Evolutionary conservation across 1,139 yeast species (phyloP).

Genomic region (Lodderomyces parapsilosis): DNA sequence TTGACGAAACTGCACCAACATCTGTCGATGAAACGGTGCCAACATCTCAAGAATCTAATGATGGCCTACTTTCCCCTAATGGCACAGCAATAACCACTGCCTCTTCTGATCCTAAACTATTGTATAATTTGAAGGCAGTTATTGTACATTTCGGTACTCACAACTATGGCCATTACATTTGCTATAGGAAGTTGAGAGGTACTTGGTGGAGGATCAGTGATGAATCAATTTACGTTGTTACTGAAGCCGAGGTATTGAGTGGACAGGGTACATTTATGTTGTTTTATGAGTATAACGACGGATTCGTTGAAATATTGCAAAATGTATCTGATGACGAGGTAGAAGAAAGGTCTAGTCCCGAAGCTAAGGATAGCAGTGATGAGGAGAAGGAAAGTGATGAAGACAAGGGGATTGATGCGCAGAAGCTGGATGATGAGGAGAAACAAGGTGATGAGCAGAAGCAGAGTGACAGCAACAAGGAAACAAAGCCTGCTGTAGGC

Average conservation of each 20-base stretch:
- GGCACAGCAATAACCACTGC: conserved; percentile 5
- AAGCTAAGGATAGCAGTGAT: conserved; percentile 18
- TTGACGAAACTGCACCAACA: neutral
- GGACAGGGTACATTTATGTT: conserved; percentile 92
- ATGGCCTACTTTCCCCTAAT: neutral
- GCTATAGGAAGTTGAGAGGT: conserved; percentile 76
- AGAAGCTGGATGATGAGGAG: neutral
- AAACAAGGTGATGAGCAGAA: neutral
- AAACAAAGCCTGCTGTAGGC: no score
- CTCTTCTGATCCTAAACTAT: conserved; percentile 33
- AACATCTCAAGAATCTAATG: neutral
- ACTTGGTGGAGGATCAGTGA: conserved; percentile 96
- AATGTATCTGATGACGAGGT: conserved; percentile 30
- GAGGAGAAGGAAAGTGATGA: conserved; percentile 3
- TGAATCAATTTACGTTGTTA: conserved; percentile 77
- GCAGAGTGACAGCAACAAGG: neutral
- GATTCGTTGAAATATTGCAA: conserved; percentile 31
- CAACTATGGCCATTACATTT: conserved; percentile 92
- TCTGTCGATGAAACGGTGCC: neutral
- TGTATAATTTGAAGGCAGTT: conserved; percentile 76
- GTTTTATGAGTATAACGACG: conserved; percentile 66
- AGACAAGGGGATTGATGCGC: conserved; percentile 1
- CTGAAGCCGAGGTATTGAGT: conserved; percentile 73
- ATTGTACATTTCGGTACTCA: conserved; percentile 93
- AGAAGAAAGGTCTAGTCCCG: conserved; percentile 18